These are phyloP conservation scores for Lachancea nothofagi DNA, from an alignment of 805 yeast genomes.

Conservation along the genomic window DNA sequence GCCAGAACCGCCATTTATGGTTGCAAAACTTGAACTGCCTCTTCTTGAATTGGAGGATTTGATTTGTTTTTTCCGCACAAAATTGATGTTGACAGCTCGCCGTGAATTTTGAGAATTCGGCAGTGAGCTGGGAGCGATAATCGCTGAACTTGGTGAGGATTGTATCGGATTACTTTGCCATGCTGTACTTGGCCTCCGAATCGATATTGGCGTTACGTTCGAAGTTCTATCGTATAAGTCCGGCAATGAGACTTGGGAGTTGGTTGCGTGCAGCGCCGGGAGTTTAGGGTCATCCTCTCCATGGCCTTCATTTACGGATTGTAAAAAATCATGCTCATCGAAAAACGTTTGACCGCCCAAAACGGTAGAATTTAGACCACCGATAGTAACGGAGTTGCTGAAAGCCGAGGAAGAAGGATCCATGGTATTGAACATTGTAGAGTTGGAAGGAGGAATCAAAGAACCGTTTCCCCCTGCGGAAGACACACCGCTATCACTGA, in stretches of 20 bases:
- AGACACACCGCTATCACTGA: slow-evolving; percentile 11
- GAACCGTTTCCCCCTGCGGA: slow-evolving; percentile 6
- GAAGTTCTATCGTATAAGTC: slow-evolving; percentile 7
- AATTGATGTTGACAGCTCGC: slow-evolving; percentile 6
- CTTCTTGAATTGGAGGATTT: slow-evolving; percentile 10
- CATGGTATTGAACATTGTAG: slow-evolving; percentile 1
- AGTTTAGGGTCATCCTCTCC: slow-evolving; percentile 1
- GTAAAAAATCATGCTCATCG: slow-evolving; percentile 9
- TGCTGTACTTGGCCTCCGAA: slow-evolving; percentile 8
- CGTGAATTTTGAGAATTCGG: slow-evolving; percentile 11
- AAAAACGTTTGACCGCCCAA: slow-evolving; percentile 9
- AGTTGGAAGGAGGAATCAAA: not conserved
- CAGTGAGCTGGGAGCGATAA: slow-evolving; percentile 4
- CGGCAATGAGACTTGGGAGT: slow-evolving; percentile 11
- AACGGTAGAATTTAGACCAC: slow-evolving; percentile 5
- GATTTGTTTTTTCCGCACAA: slow-evolving; percentile 12
- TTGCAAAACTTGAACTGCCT: slow-evolving; percentile 8
- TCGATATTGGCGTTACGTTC: slow-evolving; percentile 10
- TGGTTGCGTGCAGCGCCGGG: slow-evolving; percentile 13
- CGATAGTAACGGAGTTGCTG: slow-evolving; percentile 3
- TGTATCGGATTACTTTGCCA: slow-evolving; percentile 6
- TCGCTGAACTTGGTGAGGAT: slow-evolving; percentile 6
- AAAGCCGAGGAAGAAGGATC: not conserved
- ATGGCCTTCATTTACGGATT: slow-evolving; percentile 1
- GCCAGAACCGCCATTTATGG: slow-evolving; percentile 2